A percentile compares a stretch with the other conserved stretches of the same genome.
Conservation (phyloP, 1,284 basidiomycete species). For the Peniophora sp. region DNA sequence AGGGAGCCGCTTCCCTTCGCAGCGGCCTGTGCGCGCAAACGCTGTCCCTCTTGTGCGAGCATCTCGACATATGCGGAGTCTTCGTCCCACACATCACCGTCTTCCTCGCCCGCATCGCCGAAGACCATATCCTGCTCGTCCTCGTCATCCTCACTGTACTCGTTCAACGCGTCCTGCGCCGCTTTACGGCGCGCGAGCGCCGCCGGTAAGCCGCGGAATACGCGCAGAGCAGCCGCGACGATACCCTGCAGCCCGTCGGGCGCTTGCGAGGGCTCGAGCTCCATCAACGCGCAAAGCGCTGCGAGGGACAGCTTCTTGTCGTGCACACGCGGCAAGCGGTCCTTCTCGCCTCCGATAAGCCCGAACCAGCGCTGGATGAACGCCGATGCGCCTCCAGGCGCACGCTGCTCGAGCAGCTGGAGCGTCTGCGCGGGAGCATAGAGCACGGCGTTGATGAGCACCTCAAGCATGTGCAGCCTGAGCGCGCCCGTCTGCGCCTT, state of each 20-base stretch:
- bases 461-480: slow-evolving; percentile 73
- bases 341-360: slow-evolving; percentile 53
- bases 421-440: slow-evolving; percentile 79
- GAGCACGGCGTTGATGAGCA: slow-evolving; percentile 77
- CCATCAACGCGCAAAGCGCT: slow-evolving; percentile 68
- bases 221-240: slow-evolving; percentile 56
- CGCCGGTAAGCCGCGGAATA: slow-evolving; percentile 70
- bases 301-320: slow-evolving; percentile 83
- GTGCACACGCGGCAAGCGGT: slow-evolving; percentile 72
- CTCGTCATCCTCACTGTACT: slow-evolving; percentile 55
- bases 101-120: slow-evolving; percentile 65
- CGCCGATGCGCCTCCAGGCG: slow-evolving; percentile 46
- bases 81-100: slow-evolving; percentile 83
- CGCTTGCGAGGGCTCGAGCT: slow-evolving; percentile 50
- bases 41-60: slow-evolving; percentile 71
- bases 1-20: slow-evolving; percentile 16
- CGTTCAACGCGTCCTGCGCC: slow-evolving; percentile 48
- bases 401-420: slow-evolving; percentile 61
- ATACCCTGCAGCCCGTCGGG: slow-evolving; percentile 58
- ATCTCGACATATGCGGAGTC: slow-evolving; percentile 78
- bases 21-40: slow-evolving; percentile 52
- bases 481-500: slow-evolving; percentile 55
- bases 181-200: slow-evolving; percentile 68
- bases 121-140: slow-evolving; percentile 48
- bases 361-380: slow-evolving; percentile 82